These are phyloP conservation scores for Clohesyomyces aquaticus DNA, from an alignment of 495 filamentous ascomycete species.

Conservation along the genomic window DNA sequence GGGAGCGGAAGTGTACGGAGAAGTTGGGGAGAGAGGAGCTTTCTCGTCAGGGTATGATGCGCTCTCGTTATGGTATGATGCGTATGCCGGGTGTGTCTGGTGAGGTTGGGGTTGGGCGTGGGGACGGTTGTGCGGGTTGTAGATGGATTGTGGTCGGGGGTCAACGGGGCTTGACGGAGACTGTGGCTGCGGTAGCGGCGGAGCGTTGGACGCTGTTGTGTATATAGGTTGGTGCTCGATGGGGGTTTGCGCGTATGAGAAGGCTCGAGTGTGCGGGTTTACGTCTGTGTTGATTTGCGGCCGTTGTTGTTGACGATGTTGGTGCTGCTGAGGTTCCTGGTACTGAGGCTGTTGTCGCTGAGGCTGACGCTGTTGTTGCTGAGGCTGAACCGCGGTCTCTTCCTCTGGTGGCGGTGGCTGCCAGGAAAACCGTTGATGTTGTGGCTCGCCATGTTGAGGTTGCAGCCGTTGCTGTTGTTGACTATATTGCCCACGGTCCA, in stretches of 20 bases:
- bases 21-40: slow-evolving; percentile 18
- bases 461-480: slow-evolving; percentile 16
- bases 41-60: slow-evolving; percentile 19
- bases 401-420: slow-evolving; percentile 27
- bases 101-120: slow-evolving; percentile 20
- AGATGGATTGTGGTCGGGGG: slow-evolving; percentile 30
- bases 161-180: slow-evolving; percentile 30
- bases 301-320: slow-evolving; percentile 4
- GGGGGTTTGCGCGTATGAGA: slow-evolving; percentile 35
- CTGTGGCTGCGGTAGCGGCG: slow-evolving; percentile 17
- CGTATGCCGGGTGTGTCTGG: slow-evolving; percentile 13
- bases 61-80: too few relatives aligned
- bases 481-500: slow-evolving; percentile 21
- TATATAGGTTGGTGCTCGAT: slow-evolving; percentile 18
- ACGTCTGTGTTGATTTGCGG: slow-evolving; percentile 11
- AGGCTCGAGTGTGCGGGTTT: slow-evolving; percentile 16
- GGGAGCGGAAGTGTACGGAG: slow-evolving; percentile 7
- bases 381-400: slow-evolving; percentile 7
- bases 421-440: slow-evolving; percentile 39
- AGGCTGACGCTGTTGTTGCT: slow-evolving; percentile 1
- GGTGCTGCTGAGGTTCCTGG: slow-evolving; percentile 11
- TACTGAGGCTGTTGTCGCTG: slow-evolving; percentile 5
- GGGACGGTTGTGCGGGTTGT: slow-evolving; percentile 10
- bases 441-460: slow-evolving; percentile 20
- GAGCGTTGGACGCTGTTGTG: slow-evolving; percentile 9